phyloP scores from a whole-genome alignment of 495 filamentous ascomycete genomes.

The Oidiodendron maius region DNA sequence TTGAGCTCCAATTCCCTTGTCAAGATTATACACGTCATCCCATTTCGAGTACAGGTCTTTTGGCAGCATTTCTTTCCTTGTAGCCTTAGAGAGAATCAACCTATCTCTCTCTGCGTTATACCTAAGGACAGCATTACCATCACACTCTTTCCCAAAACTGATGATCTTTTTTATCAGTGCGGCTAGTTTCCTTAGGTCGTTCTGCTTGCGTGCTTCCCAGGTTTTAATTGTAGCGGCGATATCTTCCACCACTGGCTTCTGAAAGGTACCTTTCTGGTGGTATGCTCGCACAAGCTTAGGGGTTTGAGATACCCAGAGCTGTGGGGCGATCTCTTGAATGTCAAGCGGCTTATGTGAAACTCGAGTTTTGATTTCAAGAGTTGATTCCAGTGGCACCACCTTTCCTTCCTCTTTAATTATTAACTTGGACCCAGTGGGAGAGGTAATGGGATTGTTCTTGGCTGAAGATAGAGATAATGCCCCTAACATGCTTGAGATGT shows the following conservation, averaged over 20 bases:
- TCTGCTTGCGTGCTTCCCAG: slow-evolving; percentile 35
- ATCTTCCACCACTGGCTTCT: slow-evolving; percentile 31
- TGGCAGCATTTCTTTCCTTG: slow-evolving; percentile 29
- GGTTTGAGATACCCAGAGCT: slow-evolving; percentile 47
- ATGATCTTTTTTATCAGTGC: slow-evolving; percentile 33
- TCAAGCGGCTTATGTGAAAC: slow-evolving; percentile 29
- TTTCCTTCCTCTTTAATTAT: slow-evolving; percentile 28
- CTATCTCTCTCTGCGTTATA: slow-evolving; percentile 27
- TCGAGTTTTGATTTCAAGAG: slow-evolving; percentile 47
- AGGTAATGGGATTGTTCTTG: background rate
- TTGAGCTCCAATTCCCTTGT: too few relatives aligned
- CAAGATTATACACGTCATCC: too few relatives aligned
- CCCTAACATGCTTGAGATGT: slow-evolving; percentile 22
- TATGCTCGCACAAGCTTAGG: slow-evolving; percentile 43
- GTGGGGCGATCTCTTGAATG: slow-evolving; percentile 32
- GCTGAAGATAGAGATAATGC: slow-evolving; percentile 25
- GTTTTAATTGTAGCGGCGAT: slow-evolving; percentile 25
- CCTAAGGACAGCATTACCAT: slow-evolving; percentile 26
- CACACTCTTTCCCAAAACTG: slow-evolving; percentile 22
- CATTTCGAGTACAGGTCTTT: slow-evolving; percentile 30
- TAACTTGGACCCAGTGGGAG: slow-evolving; percentile 23
- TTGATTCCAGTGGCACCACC: slow-evolving; percentile 28
- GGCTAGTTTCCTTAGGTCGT: slow-evolving; percentile 27
- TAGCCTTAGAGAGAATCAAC: slow-evolving; percentile 23
- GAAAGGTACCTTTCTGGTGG: slow-evolving; percentile 36